phyloP scores from a whole-genome alignment of 371 early-diverging fungal genomes.

The Chytridium lagenaria region DNA sequence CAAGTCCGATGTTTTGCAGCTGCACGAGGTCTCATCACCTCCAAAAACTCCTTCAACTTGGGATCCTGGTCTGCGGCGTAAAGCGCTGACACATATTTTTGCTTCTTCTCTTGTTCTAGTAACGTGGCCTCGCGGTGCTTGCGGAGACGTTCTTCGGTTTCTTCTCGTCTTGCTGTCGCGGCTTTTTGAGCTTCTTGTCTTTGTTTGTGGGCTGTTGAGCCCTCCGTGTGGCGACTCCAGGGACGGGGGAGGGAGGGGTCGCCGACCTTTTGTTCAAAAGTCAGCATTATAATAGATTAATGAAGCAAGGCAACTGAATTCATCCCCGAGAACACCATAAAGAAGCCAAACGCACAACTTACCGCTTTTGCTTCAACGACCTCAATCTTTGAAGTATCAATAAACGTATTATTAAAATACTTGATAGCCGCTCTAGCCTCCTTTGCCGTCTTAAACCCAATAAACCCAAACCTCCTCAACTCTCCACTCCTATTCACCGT shows the following conservation, averaged over 20 bases:
- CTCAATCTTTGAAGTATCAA: slow-evolving; percentile 84
- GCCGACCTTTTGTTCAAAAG: too few species aligned
- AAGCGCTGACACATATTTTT: slow-evolving; percentile 49
- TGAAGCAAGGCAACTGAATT: not conserved
- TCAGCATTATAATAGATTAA: too few species aligned
- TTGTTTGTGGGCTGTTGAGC: slow-evolving; percentile 71
- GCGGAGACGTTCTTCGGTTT: slow-evolving; percentile 23
- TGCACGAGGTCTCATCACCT: slow-evolving; percentile 85
- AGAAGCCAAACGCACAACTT: slow-evolving; percentile 25
- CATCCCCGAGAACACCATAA: not conserved
- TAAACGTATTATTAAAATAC: slow-evolving; percentile 89
- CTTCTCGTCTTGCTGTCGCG: slow-evolving; percentile 47
- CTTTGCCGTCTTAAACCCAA: slow-evolving; percentile 86
- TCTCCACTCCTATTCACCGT: slow-evolving; percentile 65
- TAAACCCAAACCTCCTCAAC: slow-evolving; percentile 89
- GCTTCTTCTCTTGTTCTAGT: slow-evolving; percentile 22
- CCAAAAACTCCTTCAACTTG: slow-evolving; percentile 86
- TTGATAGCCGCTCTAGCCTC: slow-evolving; percentile 81
- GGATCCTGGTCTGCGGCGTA: slow-evolving; percentile 71
- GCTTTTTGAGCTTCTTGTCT: slow-evolving; percentile 44
- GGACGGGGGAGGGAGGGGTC: slow-evolving; percentile 81
- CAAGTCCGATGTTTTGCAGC: slow-evolving; percentile 79
- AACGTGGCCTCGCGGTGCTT: slow-evolving; percentile 22
- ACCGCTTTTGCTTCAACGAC: slow-evolving; percentile 90
- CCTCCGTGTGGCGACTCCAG: slow-evolving; percentile 86